These are phyloP conservation scores for Hyaloperonospora arabidopsidis DNA, from an alignment of 352 stramenopile genomes.

Conservation along the genomic window DNA sequence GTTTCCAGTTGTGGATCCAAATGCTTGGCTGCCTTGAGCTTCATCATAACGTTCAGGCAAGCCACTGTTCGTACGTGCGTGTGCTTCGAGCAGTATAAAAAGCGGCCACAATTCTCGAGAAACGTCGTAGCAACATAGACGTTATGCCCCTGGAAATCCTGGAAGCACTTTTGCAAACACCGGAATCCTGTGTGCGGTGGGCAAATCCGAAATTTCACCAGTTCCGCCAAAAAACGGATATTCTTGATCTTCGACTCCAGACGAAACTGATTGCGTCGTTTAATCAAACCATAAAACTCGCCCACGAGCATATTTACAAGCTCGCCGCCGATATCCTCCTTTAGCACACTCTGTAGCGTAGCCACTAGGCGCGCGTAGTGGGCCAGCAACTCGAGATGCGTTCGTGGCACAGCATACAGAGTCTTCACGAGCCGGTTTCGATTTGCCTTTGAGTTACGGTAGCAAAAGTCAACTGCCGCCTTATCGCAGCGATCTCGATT, in stretches of 20 bases:
- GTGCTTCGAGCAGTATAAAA: constrained; percentile 92
- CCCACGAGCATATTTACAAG: constrained; percentile 89
- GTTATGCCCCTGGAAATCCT: constrained; percentile 94
- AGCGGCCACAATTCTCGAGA: constrained; percentile 94
- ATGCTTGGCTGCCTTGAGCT: constrained; percentile 91
- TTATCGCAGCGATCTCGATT: constrained; percentile 94
- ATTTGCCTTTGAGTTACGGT: constrained; percentile 91
- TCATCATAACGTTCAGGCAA: constrained; percentile 94
- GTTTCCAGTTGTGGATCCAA: constrained; percentile 82
- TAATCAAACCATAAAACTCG: constrained; percentile 91
- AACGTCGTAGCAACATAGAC: constrained; percentile 94
- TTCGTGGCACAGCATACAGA: constrained; percentile 90
- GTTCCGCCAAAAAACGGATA: constrained; percentile 91
- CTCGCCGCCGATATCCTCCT: constrained; percentile 85
- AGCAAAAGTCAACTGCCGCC: constrained; percentile 93
- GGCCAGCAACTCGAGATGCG: constrained; percentile 90
- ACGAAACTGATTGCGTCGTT: constrained; percentile 91
- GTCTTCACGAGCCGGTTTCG: constrained; percentile 87
- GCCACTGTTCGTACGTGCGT: constrained; percentile 85
- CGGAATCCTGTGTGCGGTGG: constrained; percentile 91
- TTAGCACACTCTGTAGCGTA: constrained; percentile 88
- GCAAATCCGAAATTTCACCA: constrained; percentile 95
- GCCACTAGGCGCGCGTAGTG: constrained; percentile 93
- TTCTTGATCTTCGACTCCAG: constrained; percentile 94
- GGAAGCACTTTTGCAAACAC: constrained; percentile 90